A percentile compares a stretch with the other conserved stretches of the same genome.
phyloP scores from a whole-genome alignment of 1,139 yeast genomes.

The Citeromyces siamensis region DNA sequence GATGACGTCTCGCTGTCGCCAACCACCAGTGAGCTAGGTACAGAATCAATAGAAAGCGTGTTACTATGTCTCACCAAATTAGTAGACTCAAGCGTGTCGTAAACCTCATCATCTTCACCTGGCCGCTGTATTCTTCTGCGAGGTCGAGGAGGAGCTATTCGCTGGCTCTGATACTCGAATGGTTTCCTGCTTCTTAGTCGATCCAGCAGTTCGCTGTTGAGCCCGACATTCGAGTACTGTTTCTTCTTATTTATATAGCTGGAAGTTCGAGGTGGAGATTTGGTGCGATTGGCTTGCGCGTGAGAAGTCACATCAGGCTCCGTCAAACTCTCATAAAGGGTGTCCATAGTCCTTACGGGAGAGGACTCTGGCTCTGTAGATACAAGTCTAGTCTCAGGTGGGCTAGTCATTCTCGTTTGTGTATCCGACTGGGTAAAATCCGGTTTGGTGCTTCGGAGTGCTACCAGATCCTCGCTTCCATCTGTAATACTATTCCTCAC shows the following conservation, averaged over 20 bases:
- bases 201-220: slow-evolving; percentile 1
- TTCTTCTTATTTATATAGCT: neutral
- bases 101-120: neutral
- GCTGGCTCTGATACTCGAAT: slow-evolving; percentile 3
- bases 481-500: neutral
- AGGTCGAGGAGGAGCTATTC: slow-evolving; percentile 1
- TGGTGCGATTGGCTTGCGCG: neutral
- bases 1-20: neutral
- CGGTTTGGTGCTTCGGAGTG: neutral
- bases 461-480: neutral
- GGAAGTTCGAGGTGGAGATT: neutral
- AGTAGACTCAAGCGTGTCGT: neutral
- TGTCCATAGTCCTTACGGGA: neutral
- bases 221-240: neutral
- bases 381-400: neutral
- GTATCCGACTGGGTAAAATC: neutral
- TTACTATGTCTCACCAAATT: slow-evolving; percentile 1
- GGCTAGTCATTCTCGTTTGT: neutral
- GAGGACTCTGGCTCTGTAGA: too few relatives aligned
- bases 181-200: neutral
- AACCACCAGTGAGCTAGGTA: neutral
- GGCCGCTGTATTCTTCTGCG: neutral
- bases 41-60: neutral
- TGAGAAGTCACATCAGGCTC: neutral
- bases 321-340: neutral